Evolutionary conservation across 129 eudicot genomes (phyloP).

Genomic region (Pittosporum tobira): DNA sequence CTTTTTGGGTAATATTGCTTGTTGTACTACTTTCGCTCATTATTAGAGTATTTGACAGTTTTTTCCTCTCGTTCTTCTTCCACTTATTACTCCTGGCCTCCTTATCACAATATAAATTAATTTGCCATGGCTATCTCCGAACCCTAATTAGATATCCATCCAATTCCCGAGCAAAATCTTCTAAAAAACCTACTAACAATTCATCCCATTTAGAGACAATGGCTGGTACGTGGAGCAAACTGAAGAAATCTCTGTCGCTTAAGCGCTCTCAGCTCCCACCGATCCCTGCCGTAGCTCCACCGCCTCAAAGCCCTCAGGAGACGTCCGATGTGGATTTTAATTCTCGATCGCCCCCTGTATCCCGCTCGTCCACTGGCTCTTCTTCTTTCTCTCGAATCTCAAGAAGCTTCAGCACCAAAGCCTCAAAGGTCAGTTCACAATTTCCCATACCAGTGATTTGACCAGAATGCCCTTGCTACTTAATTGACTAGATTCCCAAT

Average conservation of each 20-base stretch:
- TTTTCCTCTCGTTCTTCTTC: no score
- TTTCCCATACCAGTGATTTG: no score
- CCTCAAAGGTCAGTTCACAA: neutral
- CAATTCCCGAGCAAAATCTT: no score
- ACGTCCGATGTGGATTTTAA: neutral
- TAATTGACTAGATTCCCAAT: no score
- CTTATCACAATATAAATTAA: no score
- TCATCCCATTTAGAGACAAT: neutral
- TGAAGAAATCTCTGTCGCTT: neutral
- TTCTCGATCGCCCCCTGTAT: neutral
- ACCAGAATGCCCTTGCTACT: neutral
- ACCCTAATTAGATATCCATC: no score
- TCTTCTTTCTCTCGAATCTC: neutral
- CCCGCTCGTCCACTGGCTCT: neutral
- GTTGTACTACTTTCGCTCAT: no score
- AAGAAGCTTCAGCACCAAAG: neutral
- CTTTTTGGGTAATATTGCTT: no score
- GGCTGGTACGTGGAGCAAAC: slow-evolving; percentile 4
- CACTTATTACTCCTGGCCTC: no score
- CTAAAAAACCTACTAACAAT: no score
- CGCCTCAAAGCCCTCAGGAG: neutral
- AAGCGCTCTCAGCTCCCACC: neutral
- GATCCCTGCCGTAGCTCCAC: neutral
- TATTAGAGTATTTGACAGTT: no score
- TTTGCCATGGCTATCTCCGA: no score